These are phyloP conservation scores for Phallus indusiatus DNA, from an alignment of 768 basidiomycete genomes.

Conservation along the genomic window DNA sequence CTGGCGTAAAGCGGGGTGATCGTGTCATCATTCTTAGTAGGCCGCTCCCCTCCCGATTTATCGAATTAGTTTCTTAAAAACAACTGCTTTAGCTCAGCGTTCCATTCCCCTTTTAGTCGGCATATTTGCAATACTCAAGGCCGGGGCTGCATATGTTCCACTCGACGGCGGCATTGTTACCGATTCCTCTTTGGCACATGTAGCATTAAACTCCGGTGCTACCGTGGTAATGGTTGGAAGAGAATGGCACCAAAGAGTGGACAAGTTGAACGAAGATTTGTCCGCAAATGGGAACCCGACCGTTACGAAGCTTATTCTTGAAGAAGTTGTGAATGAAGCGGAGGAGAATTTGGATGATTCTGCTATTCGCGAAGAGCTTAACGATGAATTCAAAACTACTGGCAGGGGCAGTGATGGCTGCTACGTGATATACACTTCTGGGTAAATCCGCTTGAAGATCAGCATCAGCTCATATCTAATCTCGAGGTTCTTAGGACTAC, in stretches of 20 bases:
- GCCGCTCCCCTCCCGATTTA: not conserved
- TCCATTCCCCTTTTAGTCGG: constrained; percentile 44
- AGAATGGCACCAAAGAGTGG: constrained; percentile 32
- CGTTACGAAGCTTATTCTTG: constrained; percentile 2
- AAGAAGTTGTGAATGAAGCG: constrained; percentile 3
- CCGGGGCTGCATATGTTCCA: constrained; percentile 51
- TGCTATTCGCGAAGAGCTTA: constrained; percentile 28
- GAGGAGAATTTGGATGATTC: not conserved
- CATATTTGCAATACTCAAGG: constrained; percentile 46
- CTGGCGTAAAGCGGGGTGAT: constrained; percentile 36
- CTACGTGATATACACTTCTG: constrained; percentile 56
- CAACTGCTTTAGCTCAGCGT: constrained; percentile 28
- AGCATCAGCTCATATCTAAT: not conserved
- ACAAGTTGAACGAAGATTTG: not conserved
- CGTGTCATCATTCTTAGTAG: constrained; percentile 40
- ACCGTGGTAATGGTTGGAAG: constrained; percentile 33
- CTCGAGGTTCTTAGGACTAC: constrained; percentile 32
- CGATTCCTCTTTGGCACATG: constrained; percentile 42
- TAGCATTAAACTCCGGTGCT: constrained; percentile 38
- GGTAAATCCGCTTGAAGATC: constrained; percentile 21
- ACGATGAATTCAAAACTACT: constrained; percentile 15
- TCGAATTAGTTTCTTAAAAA: not conserved
- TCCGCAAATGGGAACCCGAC: not conserved
- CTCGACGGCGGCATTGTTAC: constrained; percentile 49
- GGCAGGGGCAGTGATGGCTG: constrained; percentile 27